phyloP scores from a whole-genome alignment of 768 basidiomycete species.

The Rickenella mellea region DNA sequence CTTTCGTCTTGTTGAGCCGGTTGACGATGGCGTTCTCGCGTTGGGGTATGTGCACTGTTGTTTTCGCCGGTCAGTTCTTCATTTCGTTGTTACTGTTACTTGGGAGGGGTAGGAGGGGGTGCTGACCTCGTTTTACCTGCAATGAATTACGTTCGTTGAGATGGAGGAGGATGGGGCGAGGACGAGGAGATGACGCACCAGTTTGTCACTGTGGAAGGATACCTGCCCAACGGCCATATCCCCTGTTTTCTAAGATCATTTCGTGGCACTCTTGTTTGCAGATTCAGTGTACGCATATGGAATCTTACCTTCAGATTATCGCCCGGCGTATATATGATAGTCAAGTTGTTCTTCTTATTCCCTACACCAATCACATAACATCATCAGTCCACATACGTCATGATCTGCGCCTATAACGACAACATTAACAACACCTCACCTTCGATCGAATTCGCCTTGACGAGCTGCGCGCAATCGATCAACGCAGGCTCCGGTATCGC shows the following conservation, averaged over 20 bases:
- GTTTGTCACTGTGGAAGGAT: slow-evolving; percentile 87
- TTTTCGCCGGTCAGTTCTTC: neutral
- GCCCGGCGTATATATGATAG: slow-evolving; percentile 89
- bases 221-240: slow-evolving; percentile 98
- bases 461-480: slow-evolving; percentile 84
- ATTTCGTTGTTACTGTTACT: neutral
- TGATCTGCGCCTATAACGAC: too few species aligned
- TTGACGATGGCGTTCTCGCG: slow-evolving; percentile 89
- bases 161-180: neutral
- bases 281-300: neutral
- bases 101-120: neutral
- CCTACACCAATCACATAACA: slow-evolving; percentile 33
- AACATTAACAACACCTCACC: slow-evolving; percentile 33
- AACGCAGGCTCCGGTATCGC: slow-evolving; percentile 71
- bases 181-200: slow-evolving; percentile 30
- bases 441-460: slow-evolving; percentile 97
- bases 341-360: slow-evolving; percentile 91
- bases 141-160: neutral
- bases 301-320: slow-evolving; percentile 76
- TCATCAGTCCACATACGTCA: slow-evolving; percentile 3
- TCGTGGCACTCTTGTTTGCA: neutral
- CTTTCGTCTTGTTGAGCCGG: slow-evolving; percentile 88
- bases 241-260: slow-evolving; percentile 71
- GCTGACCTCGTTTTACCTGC: slow-evolving; percentile 72
- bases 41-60: slow-evolving; percentile 61